Conservation (phyloP, 768 basidiomycete genomes). For the Pulveroboletus ravenelii region DNA sequence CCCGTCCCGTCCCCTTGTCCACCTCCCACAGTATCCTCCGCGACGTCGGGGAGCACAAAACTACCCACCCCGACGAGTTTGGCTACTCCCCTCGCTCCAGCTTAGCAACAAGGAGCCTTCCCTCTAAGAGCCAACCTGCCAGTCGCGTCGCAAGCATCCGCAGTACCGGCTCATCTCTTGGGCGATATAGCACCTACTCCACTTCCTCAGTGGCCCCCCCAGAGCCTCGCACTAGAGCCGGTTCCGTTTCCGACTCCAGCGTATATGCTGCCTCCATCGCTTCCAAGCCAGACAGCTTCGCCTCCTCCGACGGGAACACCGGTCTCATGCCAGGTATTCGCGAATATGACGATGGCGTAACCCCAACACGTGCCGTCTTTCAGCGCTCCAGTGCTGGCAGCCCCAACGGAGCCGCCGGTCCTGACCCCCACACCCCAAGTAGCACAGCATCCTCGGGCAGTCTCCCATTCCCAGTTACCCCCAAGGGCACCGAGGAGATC, state of each 20-base stretch:
- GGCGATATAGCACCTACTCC: constrained; percentile 22
- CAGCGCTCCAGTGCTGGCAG: constrained; percentile 25
- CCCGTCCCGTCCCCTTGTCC: constrained; percentile 18
- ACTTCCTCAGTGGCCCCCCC: constrained; percentile 10
- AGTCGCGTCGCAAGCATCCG: constrained; percentile 20
- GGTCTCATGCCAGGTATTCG: constrained; percentile 28
- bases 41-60: constrained; percentile 24
- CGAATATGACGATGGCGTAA: constrained; percentile 27
- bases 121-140: constrained; percentile 17
- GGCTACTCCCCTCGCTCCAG: constrained; percentile 14
- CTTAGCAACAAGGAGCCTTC: constrained; percentile 18
- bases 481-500: constrained; percentile 21
- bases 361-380: constrained; percentile 28
- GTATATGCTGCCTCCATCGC: constrained; percentile 10
- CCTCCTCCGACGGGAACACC: background rate
- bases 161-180: constrained; percentile 22
- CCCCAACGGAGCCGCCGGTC: constrained; percentile 12
- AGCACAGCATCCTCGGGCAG: constrained; percentile 30
- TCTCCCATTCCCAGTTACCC: constrained; percentile 27
- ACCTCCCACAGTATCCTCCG: constrained; percentile 30
- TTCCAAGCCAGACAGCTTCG: constrained; percentile 10
- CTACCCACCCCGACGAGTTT: constrained; percentile 20
- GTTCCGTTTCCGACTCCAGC: constrained; percentile 20
- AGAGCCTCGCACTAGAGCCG: constrained; percentile 7
- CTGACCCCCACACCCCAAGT: constrained; percentile 27